Percentiles rank a stretch among this genome's conserved stretches.
Evolutionary conservation across 2,329 filamentous ascomycete genomes (phyloP).

Genomic region (Aspergillus transmontanensis): DNA sequence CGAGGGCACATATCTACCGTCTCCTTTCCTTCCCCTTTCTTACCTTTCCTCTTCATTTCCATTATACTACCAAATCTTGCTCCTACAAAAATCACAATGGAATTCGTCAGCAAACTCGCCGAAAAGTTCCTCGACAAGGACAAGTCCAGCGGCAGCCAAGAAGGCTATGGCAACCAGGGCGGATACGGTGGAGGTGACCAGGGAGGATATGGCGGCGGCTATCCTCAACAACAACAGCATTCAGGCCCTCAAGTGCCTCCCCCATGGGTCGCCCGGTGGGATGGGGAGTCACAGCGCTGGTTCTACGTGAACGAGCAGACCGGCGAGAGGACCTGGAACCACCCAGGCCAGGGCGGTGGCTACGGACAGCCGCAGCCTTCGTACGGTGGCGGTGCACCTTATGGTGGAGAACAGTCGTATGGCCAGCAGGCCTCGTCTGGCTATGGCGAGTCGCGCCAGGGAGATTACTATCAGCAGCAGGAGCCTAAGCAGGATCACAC

Average conservation of each 20-base stretch:
- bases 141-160: slow-evolving; percentile 4
- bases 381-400: slow-evolving; percentile 25
- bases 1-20: background rate
- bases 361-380: slow-evolving; percentile 1
- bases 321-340: slow-evolving; percentile 46
- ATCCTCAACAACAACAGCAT: background rate
- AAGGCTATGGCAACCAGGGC: slow-evolving; percentile 1
- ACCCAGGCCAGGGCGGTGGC: slow-evolving; percentile 29
- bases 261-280: slow-evolving; percentile 51
- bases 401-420: slow-evolving; percentile 12
- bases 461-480: slow-evolving; percentile 16
- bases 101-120: slow-evolving; percentile 33
- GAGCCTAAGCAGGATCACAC: slow-evolving; percentile 28
- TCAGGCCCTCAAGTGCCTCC: slow-evolving; percentile 2
- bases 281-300: slow-evolving; percentile 44
- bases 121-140: slow-evolving; percentile 27
- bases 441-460: slow-evolving; percentile 1
- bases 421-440: slow-evolving; percentile 9
- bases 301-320: slow-evolving; percentile 52
- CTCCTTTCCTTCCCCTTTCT: background rate
- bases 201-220: slow-evolving; percentile 9
- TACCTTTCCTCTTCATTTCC: background rate
- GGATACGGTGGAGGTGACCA: slow-evolving; percentile 13
- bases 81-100: slow-evolving; percentile 18
- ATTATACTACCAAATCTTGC: background rate